Base-by-base conservation (phyloP, 768 basidiomycete species). In the Boletus huronensis region DNA sequence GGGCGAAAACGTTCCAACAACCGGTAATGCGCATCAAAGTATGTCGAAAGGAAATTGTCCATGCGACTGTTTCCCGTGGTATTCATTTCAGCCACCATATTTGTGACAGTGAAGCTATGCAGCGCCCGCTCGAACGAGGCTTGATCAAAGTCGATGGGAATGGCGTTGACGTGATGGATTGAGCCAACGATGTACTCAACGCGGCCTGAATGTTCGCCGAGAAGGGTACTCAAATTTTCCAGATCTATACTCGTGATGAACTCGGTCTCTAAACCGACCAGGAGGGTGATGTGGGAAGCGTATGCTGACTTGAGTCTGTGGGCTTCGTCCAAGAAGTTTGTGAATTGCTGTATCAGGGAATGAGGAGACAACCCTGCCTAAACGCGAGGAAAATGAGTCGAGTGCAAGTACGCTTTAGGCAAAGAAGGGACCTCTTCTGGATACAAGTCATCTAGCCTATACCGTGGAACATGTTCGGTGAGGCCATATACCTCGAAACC, bases 241-340 rank as follows among this genome's bases (percentile, higher is more conserved):
- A 93, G 75, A 71, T 95, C 93, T 17, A 72, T 58, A 4, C 70
- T 42, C 10, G 90, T 85, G 70, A 98, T 93, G 69, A 79, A 85
- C 64, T 98, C 97, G 7, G 95, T 97, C 71, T 99, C 96, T 38
- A 96, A 75, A 10, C 97, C 96, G 55, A 97, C 84, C 46, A 97
- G 76, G 35, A 99, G 77, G 16, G 77, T 75, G 64, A 98, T 92
- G 50, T 77, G 69, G n/a, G 74, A 64, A 4, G 82, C 77, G 64
- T 95, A 90, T 3, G 67, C 55, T 6, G 55, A 53, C 63, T 88
- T 88, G 38, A 97, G 80, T 7, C 85, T 83, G 62, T 87, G 83
- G 2, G 95, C 95, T 73, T 93, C 90, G 19, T 69, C 67, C 17
- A 98, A 69, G 70, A 93, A 98, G 14, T 70, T 72, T 32, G 80